Conservation (phyloP, 768 basidiomycete species). For the Mycena polygramma region DNA sequence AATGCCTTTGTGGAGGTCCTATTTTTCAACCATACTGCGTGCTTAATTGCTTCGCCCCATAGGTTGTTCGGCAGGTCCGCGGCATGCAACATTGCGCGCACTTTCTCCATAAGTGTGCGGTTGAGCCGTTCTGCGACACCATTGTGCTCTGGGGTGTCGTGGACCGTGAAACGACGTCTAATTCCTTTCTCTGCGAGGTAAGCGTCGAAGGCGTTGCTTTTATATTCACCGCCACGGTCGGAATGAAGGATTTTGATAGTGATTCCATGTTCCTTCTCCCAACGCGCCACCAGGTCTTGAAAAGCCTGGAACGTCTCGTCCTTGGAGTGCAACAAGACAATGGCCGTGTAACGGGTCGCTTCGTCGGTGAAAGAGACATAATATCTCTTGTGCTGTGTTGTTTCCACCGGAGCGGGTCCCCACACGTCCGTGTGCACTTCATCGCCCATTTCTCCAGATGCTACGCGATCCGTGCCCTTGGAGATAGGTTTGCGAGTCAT, state of each 20-base stretch:
- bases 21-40: constrained; percentile 56
- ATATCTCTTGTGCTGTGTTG: constrained; percentile 41
- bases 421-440: constrained; percentile 53
- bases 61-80: constrained; percentile 50
- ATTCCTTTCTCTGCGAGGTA: constrained; percentile 40
- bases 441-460: constrained; percentile 43
- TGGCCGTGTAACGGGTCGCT: constrained; percentile 38
- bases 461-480: constrained; percentile 38
- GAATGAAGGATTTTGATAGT: constrained; percentile 45
- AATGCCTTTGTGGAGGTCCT: constrained; percentile 44
- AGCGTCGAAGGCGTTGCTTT: constrained; percentile 37
- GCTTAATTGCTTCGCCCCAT: constrained; percentile 54
- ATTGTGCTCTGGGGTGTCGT: constrained; percentile 49
- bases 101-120: constrained; percentile 46
- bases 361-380: constrained; percentile 52
- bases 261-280: constrained; percentile 39
- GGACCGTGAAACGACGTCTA: constrained; percentile 38
- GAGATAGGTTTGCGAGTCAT: constrained; percentile 41
- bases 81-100: constrained; percentile 51
- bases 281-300: constrained; percentile 40
- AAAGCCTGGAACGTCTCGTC: constrained; percentile 43
- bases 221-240: constrained; percentile 47
- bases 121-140: constrained; percentile 54
- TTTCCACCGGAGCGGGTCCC: constrained; percentile 46
- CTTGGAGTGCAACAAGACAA: constrained; percentile 45